phyloP scores from a whole-genome alignment of 345 rosid genomes.

The Hevea brasiliensis region DNA sequence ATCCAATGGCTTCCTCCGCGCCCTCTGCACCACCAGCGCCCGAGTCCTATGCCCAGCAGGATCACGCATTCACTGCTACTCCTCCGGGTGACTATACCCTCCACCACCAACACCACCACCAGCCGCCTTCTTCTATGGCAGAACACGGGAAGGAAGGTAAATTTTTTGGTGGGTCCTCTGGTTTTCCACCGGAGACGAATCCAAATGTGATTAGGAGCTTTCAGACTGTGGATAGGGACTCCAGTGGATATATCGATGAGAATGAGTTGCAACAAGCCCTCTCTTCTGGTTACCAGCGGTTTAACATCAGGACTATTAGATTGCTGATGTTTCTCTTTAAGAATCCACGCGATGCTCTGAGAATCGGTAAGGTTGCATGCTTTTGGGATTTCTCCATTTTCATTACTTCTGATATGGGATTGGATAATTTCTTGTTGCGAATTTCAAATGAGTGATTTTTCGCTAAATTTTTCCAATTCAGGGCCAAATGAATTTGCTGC shows the following conservation, averaged over 20 bases:
- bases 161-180: constrained; percentile 8
- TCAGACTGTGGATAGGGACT: constrained; percentile 53
- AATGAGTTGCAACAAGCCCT: constrained; percentile 59
- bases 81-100: too few relatives aligned
- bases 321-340: constrained; percentile 67
- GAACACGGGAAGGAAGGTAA: too few relatives aligned
- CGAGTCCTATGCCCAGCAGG: too few relatives aligned
- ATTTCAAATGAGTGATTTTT: background rate
- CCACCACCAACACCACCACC: too few relatives aligned
- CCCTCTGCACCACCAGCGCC: too few relatives aligned
- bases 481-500: constrained; percentile 63
- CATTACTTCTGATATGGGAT: background rate
- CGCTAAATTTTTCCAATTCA: constrained; percentile 21
- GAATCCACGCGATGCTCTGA: constrained; percentile 46
- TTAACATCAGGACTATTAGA: constrained; percentile 50
- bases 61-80: too few relatives aligned
- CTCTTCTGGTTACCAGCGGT: constrained; percentile 47
- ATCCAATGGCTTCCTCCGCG: too few relatives aligned
- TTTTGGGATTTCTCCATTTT: constrained; percentile 1
- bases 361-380: constrained; percentile 40
- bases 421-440: background rate
- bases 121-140: too few relatives aligned
- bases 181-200: constrained; percentile 52
- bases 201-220: constrained; percentile 60
- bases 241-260: constrained; percentile 68